A percentile compares a stretch with the other conserved stretches of the same genome.
Evolutionary conservation across 345 rosid genomes (phyloP).

Genomic region (Anastatica hierochuntica): DNA sequence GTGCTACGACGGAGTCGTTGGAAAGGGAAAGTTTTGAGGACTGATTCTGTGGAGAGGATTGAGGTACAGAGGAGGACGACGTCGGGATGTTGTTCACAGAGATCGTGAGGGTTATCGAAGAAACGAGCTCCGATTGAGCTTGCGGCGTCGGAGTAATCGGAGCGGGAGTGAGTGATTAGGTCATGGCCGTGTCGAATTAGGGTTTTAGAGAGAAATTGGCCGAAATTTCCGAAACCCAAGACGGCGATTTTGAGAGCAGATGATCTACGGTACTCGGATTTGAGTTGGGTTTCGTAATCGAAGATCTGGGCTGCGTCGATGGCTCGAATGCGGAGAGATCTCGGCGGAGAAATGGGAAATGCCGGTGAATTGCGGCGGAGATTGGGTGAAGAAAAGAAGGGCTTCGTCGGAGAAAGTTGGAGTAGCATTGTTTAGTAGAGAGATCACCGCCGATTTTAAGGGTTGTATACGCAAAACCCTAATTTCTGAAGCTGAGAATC

Average conservation of each 20-base stretch:
- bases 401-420: slow-evolving; percentile 5
- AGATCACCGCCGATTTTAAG: too few species aligned
- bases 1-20: slow-evolving; percentile 57
- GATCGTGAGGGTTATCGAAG: slow-evolving; percentile 55
- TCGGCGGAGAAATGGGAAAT: neutral
- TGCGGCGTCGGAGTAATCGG: slow-evolving; percentile 38
- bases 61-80: too few species aligned
- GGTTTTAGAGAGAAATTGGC: slow-evolving; percentile 60
- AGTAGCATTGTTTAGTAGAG: slow-evolving; percentile 6
- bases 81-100: slow-evolving; percentile 76
- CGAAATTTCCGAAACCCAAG: slow-evolving; percentile 70
- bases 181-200: slow-evolving; percentile 55
- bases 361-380: slow-evolving; percentile 21
- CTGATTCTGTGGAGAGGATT: slow-evolving; percentile 54
- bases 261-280: slow-evolving; percentile 28
- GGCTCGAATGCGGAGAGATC: slow-evolving; percentile 27
- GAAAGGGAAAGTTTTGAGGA: slow-evolving; percentile 49
- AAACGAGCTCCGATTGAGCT: slow-evolving; percentile 39
- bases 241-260: slow-evolving; percentile 55
- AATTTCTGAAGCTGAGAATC: neutral
- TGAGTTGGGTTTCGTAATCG: slow-evolving; percentile 46
- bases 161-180: slow-evolving; percentile 49
- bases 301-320: slow-evolving; percentile 55
- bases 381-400: slow-evolving; percentile 10
- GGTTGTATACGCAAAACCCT: neutral